These are phyloP conservation scores for Eimeria sp. DNA, from an alignment of 169 alveolate species.

Conservation along the genomic window DNA sequence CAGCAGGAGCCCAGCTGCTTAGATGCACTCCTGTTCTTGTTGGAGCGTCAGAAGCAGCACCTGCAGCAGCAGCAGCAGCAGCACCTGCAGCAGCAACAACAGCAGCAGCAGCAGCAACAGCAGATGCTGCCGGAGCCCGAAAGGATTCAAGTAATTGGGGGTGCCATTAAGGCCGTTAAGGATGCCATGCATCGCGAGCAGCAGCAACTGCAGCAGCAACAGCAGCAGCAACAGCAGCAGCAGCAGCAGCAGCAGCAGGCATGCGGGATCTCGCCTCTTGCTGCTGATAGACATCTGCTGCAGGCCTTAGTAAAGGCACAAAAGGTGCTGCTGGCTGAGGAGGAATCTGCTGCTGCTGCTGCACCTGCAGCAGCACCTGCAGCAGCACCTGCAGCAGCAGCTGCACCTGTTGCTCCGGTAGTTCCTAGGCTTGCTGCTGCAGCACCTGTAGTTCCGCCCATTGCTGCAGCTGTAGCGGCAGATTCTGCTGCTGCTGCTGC, in stretches of 20 bases:
- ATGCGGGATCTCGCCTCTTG: not conserved
- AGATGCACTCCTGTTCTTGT: not conserved
- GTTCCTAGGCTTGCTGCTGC: no score
- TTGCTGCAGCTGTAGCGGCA: no score
- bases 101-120: conserved; percentile 3
- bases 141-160: not conserved
- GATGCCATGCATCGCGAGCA: conserved; percentile 14
- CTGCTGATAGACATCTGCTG: conserved; percentile 32
- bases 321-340: not conserved
- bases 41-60: conserved; percentile 14
- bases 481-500: no score
- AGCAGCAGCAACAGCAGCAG: no score
- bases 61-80: conserved; percentile 4
- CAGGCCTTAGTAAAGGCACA: conserved; percentile 15
- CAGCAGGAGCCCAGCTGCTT: conserved; percentile 26
- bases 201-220: not conserved
- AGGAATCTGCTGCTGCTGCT: not conserved
- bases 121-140: not conserved
- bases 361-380: not conserved
- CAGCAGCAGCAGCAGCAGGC: no score
- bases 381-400: not conserved
- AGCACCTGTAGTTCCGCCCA: no score
- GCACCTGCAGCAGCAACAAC: not conserved
- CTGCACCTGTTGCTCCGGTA: not conserved
- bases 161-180: not conserved